These are phyloP conservation scores for Talaromyces trachyspermus DNA, from an alignment of 495 filamentous ascomycete genomes.

Conservation along the genomic window DNA sequence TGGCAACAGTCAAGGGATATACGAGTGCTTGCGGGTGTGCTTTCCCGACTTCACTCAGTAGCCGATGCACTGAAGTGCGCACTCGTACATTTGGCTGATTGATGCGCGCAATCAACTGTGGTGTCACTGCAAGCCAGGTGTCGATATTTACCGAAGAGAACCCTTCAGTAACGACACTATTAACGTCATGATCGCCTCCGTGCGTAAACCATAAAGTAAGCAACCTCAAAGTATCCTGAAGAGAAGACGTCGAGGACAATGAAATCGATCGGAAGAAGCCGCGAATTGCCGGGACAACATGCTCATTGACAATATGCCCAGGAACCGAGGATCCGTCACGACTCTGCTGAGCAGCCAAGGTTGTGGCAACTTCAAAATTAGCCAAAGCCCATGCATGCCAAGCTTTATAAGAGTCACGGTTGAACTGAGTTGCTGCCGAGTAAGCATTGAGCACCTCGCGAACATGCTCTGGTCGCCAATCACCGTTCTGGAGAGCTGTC, in stretches of 20 bases:
- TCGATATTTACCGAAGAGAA: slow-evolving; percentile 88
- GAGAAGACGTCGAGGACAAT: slow-evolving; percentile 78
- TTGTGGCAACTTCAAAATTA: slow-evolving; percentile 95
- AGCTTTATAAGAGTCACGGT: slow-evolving; percentile 92
- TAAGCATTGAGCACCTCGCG: slow-evolving; percentile 73
- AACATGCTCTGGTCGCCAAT: slow-evolving; percentile 72
- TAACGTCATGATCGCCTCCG: slow-evolving; percentile 82
- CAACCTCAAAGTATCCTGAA: slow-evolving; percentile 90
- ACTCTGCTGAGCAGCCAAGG: slow-evolving; percentile 55
- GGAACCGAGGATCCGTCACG: slow-evolving; percentile 48
- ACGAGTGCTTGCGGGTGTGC: slow-evolving; percentile 95
- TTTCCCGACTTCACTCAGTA: slow-evolving; percentile 85
- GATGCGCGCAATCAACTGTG: slow-evolving; percentile 93
- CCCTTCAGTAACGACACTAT: slow-evolving; percentile 76
- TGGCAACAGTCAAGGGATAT: slow-evolving; percentile 97
- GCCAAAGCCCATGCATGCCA: slow-evolving; percentile 99
- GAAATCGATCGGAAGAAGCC: slow-evolving; percentile 96
- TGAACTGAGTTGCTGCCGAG: slow-evolving; percentile 81
- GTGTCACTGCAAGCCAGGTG: slow-evolving; percentile 97
- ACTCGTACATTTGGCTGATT: slow-evolving; percentile 87
- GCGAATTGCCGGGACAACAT: slow-evolving; percentile 87
- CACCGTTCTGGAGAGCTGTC: slow-evolving; percentile 68
- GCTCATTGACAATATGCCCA: slow-evolving; percentile 61
- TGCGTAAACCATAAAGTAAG: slow-evolving; percentile 95
- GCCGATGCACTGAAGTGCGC: slow-evolving; percentile 79